phyloP scores from a whole-genome alignment of 441 rosid species.

The Corymbia calophylla region DNA sequence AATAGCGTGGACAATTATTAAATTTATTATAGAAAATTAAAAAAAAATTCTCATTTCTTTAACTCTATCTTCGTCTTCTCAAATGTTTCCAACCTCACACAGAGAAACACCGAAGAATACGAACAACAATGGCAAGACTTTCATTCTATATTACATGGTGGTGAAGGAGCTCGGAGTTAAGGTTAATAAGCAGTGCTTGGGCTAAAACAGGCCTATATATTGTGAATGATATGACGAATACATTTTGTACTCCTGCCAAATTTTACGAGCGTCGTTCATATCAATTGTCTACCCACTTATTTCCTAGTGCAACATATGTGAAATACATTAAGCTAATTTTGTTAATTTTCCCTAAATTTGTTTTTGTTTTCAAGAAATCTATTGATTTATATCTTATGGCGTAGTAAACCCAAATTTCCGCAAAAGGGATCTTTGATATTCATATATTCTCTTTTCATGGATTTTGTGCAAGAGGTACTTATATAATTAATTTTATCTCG shows the following conservation, averaged over 20 bases:
- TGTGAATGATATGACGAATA: not conserved
- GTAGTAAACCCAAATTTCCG: not conserved
- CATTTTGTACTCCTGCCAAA: not conserved
- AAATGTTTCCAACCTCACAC: not conserved
- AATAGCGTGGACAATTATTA: accelerated
- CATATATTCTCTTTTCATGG: not conserved
- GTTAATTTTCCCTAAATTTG: not conserved
- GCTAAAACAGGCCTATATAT: not conserved
- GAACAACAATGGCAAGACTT: not conserved
- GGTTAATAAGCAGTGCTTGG: not conserved
- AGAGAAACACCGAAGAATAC: not conserved
- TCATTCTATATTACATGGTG: no score
- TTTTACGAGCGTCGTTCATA: not conserved
- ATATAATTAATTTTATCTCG: no score
- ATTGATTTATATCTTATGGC: not conserved
- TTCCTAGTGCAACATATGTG: not conserved
- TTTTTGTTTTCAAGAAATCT: not conserved
- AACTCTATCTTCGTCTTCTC: not conserved
- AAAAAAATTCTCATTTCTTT: no score
- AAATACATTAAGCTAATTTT: no score
- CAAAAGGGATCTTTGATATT: not conserved
- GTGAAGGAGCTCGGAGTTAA: no score
- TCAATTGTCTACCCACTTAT: not conserved
- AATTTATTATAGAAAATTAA: no score
- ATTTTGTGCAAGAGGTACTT: not conserved